Conservation (phyloP, 1,284 basidiomycete genomes). For the Psilocybe mexicana region DNA sequence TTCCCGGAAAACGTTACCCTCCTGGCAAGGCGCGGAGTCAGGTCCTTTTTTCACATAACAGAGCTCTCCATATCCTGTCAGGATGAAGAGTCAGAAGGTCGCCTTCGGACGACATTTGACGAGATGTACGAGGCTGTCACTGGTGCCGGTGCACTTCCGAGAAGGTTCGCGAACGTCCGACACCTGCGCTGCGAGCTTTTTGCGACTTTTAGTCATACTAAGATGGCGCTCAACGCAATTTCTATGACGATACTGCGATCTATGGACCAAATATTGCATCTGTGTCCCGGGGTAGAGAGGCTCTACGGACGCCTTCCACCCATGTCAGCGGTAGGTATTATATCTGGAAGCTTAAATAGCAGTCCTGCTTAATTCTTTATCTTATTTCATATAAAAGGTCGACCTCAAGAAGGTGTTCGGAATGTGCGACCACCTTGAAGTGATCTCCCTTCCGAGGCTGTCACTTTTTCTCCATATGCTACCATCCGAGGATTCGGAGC, state of each 20-base stretch:
- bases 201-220: conserved; percentile 1
- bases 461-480: conserved; percentile 9
- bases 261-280: conserved; percentile 14
- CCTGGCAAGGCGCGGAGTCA: conserved; percentile 4
- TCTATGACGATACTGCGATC: not conserved
- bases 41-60: conserved; percentile 8
- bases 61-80: conserved; percentile 13
- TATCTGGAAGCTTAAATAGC: not conserved
- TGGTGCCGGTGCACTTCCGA: not conserved
- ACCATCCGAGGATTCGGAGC: not conserved
- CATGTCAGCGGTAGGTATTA: conserved; percentile 14
- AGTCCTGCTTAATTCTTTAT: not conserved
- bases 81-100: not conserved
- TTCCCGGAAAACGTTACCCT: conserved; percentile 18
- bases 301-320: conserved; percentile 9
- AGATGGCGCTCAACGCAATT: conserved; percentile 9
- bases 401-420: conserved; percentile 14
- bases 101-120: not conserved
- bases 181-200: conserved; percentile 11
- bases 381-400: conserved; percentile 1
- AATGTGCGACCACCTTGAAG: conserved; percentile 15
- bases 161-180: conserved; percentile 1
- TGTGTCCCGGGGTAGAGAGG: conserved; percentile 11
- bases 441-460: conserved; percentile 9
- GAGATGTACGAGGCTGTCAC: conserved; percentile 8